These are phyloP conservation scores for Solanum rostratum DNA, from an alignment of 257 asterid genomes.

Conservation along the genomic window DNA sequence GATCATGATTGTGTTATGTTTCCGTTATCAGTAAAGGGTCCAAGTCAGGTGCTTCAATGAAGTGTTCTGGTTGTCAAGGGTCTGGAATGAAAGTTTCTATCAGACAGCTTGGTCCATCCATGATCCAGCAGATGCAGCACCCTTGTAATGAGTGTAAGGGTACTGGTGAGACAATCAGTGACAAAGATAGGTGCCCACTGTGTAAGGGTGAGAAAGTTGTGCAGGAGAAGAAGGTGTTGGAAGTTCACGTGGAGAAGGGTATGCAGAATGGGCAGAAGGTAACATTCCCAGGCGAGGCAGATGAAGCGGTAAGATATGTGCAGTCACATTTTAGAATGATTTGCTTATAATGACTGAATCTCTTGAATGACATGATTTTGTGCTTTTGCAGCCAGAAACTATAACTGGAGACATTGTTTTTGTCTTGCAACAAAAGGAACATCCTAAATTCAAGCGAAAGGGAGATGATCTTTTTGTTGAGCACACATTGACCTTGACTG, in stretches of 20 bases:
- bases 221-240: constrained; percentile 86
- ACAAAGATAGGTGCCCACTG: constrained; percentile 69
- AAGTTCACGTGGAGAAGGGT: constrained; percentile 89
- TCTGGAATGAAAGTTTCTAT: constrained; percentile 87
- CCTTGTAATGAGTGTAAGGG: constrained; percentile 91
- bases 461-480: constrained; percentile 82
- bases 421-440: constrained; percentile 86
- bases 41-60: constrained; percentile 84
- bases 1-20: background rate
- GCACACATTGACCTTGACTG: constrained; percentile 70
- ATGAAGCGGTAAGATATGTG: constrained; percentile 55
- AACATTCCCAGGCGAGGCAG: constrained; percentile 93
- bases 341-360: background rate
- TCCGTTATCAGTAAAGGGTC: constrained; percentile 66
- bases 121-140: constrained; percentile 97
- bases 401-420: constrained; percentile 83
- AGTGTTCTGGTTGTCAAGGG: constrained; percentile 85
- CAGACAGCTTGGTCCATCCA: constrained; percentile 84
- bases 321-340: background rate
- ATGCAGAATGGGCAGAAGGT: constrained; percentile 90
- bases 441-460: constrained; percentile 80
- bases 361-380: background rate
- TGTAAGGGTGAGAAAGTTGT: constrained; percentile 88
- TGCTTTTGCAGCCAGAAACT: constrained; percentile 72
- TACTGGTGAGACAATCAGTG: constrained; percentile 76